phyloP scores from a whole-genome alignment of 2,329 filamentous ascomycete genomes.

The Arthroderma uncinatum region DNA sequence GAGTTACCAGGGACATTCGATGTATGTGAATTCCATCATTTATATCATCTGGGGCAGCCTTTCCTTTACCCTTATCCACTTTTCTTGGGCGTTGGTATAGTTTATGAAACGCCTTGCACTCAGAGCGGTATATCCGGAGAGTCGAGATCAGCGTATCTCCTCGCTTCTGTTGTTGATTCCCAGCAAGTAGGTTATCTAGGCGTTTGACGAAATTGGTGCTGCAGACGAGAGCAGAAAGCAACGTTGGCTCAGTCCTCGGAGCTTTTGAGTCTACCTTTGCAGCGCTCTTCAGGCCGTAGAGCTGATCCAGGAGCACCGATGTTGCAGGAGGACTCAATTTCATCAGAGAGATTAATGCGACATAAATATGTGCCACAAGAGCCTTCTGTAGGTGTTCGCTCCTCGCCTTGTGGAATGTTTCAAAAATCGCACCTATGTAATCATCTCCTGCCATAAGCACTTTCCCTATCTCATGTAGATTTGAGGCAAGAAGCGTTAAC shows the following conservation, averaged over 20 bases:
- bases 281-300: constrained; percentile 66
- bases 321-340: constrained; percentile 56
- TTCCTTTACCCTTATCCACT: constrained; percentile 34
- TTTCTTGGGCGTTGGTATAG: constrained; percentile 32
- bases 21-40: constrained; percentile 56
- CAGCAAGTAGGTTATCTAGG: constrained; percentile 27
- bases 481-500: constrained; percentile 31
- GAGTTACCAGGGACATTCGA: constrained; percentile 70
- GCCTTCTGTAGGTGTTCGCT: constrained; percentile 52
- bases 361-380: constrained; percentile 61
- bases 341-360: constrained; percentile 61
- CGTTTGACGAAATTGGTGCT: constrained; percentile 58
- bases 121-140: constrained; percentile 30
- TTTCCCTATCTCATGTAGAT: constrained; percentile 36
- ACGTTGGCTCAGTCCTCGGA: constrained; percentile 39
- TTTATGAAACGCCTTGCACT: constrained; percentile 30
- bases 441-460: constrained; percentile 76
- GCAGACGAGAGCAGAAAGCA: constrained; percentile 74
- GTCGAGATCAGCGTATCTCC: constrained; percentile 32
- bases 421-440: constrained; percentile 63
- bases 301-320: constrained; percentile 66
- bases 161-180: constrained; percentile 28
- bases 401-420: constrained; percentile 45
- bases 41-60: constrained; percentile 22
- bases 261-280: constrained; percentile 49